These are phyloP conservation scores for Bipolaris zeicola DNA, from an alignment of 2,329 filamentous ascomycete species.

Conservation along the genomic window DNA sequence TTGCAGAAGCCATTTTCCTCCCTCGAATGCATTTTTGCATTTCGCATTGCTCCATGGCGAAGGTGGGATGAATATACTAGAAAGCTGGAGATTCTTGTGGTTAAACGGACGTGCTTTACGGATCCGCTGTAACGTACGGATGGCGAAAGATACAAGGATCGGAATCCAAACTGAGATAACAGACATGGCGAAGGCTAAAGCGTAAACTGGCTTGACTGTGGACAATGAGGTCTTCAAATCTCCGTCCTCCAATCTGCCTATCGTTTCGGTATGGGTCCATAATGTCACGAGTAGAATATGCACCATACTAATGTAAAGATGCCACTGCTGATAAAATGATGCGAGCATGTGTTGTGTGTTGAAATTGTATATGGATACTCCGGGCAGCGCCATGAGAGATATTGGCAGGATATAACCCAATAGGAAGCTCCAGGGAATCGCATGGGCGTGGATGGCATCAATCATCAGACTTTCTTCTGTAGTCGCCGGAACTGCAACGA, in stretches of 20 bases:
- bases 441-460: not conserved
- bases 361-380: not conserved
- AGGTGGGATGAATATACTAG: not conserved
- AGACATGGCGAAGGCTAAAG: not conserved
- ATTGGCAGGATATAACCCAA: not conserved
- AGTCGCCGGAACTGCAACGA: not conserved
- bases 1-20: slow-evolving; percentile 4
- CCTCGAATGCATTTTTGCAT: slow-evolving; percentile 1
- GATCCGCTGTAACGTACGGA: not conserved
- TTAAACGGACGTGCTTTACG: not conserved
- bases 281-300: not conserved
- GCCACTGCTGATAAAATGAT: slow-evolving; percentile 1
- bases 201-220: not conserved
- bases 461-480: not conserved
- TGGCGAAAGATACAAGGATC: not conserved
- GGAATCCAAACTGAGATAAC: not conserved
- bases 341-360: not conserved
- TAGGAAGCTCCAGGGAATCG: not conserved
- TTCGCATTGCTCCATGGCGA: not conserved
- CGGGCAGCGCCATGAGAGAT: not conserved
- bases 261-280: not conserved
- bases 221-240: not conserved
- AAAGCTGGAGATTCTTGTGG: not conserved
- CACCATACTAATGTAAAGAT: not conserved
- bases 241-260: not conserved